Conservation (phyloP, 495 filamentous ascomycete genomes). For the Aspergillus saccharolyticus region DNA sequence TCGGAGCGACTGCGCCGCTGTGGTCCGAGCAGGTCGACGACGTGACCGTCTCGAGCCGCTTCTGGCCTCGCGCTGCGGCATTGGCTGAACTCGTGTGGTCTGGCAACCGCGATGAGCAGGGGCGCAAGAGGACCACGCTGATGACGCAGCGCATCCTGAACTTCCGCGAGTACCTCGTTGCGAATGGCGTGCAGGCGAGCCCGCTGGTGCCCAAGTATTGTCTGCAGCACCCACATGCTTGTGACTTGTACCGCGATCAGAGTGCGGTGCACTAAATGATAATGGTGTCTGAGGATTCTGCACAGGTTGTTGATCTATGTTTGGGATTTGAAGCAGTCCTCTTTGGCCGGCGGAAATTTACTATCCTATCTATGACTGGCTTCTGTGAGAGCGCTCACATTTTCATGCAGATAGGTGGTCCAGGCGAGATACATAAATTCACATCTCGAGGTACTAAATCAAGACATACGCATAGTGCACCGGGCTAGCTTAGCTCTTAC, state of each 20-base stretch:
- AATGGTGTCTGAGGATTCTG: too few relatives aligned
- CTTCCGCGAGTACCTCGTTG: conserved; percentile 54
- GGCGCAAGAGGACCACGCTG: conserved; percentile 45
- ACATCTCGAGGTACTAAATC: too few relatives aligned
- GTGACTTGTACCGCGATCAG: conserved; percentile 50
- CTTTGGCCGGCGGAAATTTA: too few relatives aligned
- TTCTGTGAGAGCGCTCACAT: background rate
- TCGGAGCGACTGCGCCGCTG: conserved; percentile 47
- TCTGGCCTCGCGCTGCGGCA: conserved; percentile 54
- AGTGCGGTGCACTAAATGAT: conserved; percentile 31
- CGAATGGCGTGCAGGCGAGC: conserved; percentile 46
- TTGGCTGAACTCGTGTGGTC: conserved; percentile 52
- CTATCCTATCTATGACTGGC: background rate
- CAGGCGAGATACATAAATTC: background rate
- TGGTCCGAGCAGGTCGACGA: conserved; percentile 55
- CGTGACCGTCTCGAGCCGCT: conserved; percentile 39
- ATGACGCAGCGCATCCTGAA: conserved; percentile 53
- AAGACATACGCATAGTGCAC: too few relatives aligned
- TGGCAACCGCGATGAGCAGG: conserved; percentile 44
- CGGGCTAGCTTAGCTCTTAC: too few relatives aligned
- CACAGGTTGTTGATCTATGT: too few relatives aligned
- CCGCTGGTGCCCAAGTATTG: conserved; percentile 52
- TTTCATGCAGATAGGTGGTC: background rate
- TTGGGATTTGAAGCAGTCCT: background rate
- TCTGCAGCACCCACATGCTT: conserved; percentile 51